phyloP scores from a whole-genome alignment of 2,329 filamentous ascomycete genomes.

The Colletotrichum shisoi region DNA sequence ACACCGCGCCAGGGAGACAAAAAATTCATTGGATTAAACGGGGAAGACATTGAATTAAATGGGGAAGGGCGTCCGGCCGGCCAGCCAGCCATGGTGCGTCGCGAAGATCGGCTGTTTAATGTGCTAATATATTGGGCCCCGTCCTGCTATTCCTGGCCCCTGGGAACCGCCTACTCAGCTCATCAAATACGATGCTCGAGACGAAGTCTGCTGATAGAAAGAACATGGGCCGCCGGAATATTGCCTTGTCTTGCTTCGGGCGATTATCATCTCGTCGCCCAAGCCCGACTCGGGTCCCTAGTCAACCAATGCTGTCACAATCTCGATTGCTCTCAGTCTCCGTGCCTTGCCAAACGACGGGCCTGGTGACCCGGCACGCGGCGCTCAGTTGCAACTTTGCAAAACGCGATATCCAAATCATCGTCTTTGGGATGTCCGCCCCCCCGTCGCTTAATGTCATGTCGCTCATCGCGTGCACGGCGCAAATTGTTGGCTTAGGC shows the following conservation, averaged over 20 bases:
- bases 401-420: slow-evolving; percentile 15
- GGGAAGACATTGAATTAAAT: background rate
- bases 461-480: slow-evolving; percentile 14
- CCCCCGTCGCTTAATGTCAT: slow-evolving; percentile 21
- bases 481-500: slow-evolving; percentile 37
- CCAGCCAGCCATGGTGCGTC: slow-evolving; percentile 27
- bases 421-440: slow-evolving; percentile 6
- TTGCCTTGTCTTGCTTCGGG: slow-evolving; percentile 19
- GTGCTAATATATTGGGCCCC: slow-evolving; percentile 14
- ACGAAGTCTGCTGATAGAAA: background rate
- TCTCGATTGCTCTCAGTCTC: background rate
- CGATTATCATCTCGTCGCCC: slow-evolving; percentile 9
- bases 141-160: background rate
- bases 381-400: slow-evolving; percentile 21
- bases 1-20: slow-evolving; percentile 25
- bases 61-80: slow-evolving; percentile 20
- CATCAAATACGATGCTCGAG: slow-evolving; percentile 24
- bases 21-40: background rate
- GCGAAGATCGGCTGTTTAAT: slow-evolving; percentile 13
- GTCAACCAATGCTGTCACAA: background rate
- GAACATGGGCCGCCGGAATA: slow-evolving; percentile 3
- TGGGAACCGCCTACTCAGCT: slow-evolving; percentile 18
- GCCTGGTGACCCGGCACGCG: slow-evolving; percentile 9
- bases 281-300: background rate
- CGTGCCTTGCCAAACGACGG: no score